A percentile compares a stretch with the other conserved stretches of the same genome.
These are phyloP conservation scores for Cryptococcus sp. DNA, from an alignment of 1,284 basidiomycete genomes.

Conservation along the genomic window DNA sequence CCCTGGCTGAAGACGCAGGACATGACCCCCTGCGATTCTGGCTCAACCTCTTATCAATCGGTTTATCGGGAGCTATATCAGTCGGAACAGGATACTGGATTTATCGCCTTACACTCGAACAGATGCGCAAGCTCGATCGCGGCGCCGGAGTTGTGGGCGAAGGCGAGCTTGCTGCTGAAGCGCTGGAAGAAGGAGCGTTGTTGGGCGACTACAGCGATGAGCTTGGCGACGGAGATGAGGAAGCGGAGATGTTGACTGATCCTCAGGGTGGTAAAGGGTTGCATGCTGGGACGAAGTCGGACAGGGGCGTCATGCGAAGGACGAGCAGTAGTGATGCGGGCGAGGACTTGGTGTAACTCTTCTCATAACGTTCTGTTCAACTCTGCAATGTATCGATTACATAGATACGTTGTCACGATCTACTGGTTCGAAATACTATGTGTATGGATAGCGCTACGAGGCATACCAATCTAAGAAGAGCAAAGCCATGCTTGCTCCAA, in stretches of 20 bases:
- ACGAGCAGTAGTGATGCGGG: constrained; percentile 10
- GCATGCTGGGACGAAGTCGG: constrained; percentile 1
- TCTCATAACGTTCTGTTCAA: neutral
- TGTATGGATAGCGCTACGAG: neutral
- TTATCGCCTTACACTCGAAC: constrained; percentile 49
- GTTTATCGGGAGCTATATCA: constrained; percentile 35
- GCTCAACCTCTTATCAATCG: constrained; percentile 49
- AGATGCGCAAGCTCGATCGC: constrained; percentile 47
- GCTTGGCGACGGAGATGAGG: constrained; percentile 25
- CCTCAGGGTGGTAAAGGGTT: neutral
- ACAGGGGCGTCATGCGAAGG: constrained; percentile 6
- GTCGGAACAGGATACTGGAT: constrained; percentile 46
- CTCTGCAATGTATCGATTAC: no score
- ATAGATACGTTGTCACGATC: no score
- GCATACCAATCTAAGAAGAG: constrained; percentile 60
- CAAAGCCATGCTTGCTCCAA: constrained; percentile 57
- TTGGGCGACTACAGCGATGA: constrained; percentile 37
- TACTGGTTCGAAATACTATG: no score
- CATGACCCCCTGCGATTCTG: constrained; percentile 46
- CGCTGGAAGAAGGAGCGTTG: constrained; percentile 39
- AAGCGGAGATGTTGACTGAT: constrained; percentile 15
- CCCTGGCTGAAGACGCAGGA: constrained; percentile 35
- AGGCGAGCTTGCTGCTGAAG: constrained; percentile 42
- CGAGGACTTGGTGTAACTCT: neutral
- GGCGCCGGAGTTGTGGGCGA: constrained; percentile 23